These are phyloP conservation scores for Euphorbia corollata DNA, from an alignment of 441 rosid genomes.

Conservation along the genomic window DNA sequence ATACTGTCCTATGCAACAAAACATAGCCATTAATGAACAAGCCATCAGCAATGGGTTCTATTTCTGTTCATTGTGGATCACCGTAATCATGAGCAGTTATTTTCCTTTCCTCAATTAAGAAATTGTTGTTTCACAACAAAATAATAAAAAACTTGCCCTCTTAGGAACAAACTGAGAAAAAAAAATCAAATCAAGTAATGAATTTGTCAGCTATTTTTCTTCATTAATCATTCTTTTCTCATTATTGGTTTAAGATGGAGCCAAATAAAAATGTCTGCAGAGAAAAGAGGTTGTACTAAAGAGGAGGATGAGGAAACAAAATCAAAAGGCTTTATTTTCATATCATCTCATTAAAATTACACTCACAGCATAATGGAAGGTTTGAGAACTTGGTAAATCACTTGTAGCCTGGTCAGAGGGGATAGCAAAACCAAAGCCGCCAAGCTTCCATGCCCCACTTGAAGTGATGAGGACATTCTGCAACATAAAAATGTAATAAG, in stretches of 20 bases:
- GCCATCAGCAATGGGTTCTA: background rate
- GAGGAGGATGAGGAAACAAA: too few species aligned
- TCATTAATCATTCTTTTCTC: too few species aligned
- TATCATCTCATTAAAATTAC: conserved; percentile 13
- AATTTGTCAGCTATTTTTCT: too few species aligned
- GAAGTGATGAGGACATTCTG: conserved; percentile 88
- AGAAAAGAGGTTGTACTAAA: too few species aligned
- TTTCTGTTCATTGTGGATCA: background rate
- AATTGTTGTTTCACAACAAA: background rate
- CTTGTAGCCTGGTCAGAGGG: conserved; percentile 52
- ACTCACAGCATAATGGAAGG: conserved; percentile 89
- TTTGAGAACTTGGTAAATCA: conserved; percentile 48
- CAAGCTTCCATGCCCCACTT: conserved; percentile 95
- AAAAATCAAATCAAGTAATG: too few species aligned
- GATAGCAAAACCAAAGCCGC: conserved; percentile 87
- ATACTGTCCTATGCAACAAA: background rate
- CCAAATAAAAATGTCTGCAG: too few species aligned
- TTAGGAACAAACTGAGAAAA: too few species aligned
- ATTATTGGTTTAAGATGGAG: too few species aligned
- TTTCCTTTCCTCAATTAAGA: background rate
- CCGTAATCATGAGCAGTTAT: background rate
- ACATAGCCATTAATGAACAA: background rate
- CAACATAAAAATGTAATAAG: conserved; percentile 16
- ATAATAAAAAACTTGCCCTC: too few species aligned
- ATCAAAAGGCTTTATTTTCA: background rate